Conservation (phyloP, 331 rosid species). For the Phaseolus coccineus region DNA sequence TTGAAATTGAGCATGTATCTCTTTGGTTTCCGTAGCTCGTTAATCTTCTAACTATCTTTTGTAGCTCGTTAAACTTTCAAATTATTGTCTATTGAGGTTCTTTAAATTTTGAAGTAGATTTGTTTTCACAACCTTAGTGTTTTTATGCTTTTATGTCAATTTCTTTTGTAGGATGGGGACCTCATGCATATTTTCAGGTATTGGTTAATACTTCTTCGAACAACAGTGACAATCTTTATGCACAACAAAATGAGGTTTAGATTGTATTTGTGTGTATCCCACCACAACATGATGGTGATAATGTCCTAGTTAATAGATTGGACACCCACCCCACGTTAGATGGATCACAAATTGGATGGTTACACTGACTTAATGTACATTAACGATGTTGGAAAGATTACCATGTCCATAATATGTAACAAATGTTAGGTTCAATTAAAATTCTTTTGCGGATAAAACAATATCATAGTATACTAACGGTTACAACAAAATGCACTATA, state of each 20-base stretch:
- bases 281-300: background rate
- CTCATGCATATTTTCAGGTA: constrained; percentile 2
- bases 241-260: background rate
- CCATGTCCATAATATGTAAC: background rate
- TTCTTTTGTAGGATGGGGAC: constrained; percentile 14
- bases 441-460: background rate
- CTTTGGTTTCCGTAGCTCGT: no score
- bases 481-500: background rate
- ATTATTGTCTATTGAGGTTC: background rate
- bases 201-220: background rate
- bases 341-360: background rate
- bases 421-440: background rate
- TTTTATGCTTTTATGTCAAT: background rate
- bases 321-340: constrained; percentile 2
- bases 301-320: background rate
- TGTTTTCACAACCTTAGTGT: background rate
- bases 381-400: background rate
- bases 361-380: background rate
- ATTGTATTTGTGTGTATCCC: background rate
- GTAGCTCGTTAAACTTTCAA: background rate
- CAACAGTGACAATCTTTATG: background rate
- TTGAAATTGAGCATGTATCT: no score
- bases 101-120: background rate
- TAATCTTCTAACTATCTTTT: background rate
- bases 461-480: no score